Base-by-base conservation (phyloP, 495 filamentous ascomycete genomes). In the Podospora anserina region DNA sequence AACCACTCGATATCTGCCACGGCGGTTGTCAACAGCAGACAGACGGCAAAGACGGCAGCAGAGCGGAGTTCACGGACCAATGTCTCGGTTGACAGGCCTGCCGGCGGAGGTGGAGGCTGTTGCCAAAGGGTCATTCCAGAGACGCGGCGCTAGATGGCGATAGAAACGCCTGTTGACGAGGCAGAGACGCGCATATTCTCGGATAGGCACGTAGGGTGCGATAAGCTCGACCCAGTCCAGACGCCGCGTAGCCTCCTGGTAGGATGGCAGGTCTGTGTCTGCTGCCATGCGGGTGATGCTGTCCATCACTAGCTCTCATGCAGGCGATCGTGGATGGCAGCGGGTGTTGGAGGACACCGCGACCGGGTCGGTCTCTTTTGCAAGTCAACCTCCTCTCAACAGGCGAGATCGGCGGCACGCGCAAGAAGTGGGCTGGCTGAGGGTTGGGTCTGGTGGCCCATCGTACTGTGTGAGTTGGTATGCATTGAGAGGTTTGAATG, bases 91-190 rank as follows among this genome's bases (percentile, higher is more conserved):
- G 11, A 78, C 75, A 9, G 61, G 67, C 61, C 73, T 66, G 19
- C 72, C 64, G 18, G 72, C 74, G n/a, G 55, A 19, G 18, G 72
- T 73, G n/a, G 19, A 19, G 23, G 55, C 55, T 19, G 55, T 20
- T 13, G 74, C 67, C 23, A 84, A 57, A 19, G 81, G 82, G 70
- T 84, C 81, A 72, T 76, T 75, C 82, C 82, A 85, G 20, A 85
- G 74, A 9, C 75, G 77, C 5, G 81, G 80, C 5, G 81, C 81
- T 64, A 85, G 84, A 18, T 78, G 73, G 62, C 57, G 6, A 71
- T 80, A 77, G 71, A 82, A 84, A 16, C 79, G 79, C 34, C 68
- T 66, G 28, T 77, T 76, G 32, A 84, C 82, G 39, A 75, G 72
- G 73, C 80, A 85, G 44, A 83, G 82, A 23, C 69, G 68, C 32